These are phyloP conservation scores for Spizellomyces sp. DNA, from an alignment of 192 early-diverging fungal species.

Conservation along the genomic window DNA sequence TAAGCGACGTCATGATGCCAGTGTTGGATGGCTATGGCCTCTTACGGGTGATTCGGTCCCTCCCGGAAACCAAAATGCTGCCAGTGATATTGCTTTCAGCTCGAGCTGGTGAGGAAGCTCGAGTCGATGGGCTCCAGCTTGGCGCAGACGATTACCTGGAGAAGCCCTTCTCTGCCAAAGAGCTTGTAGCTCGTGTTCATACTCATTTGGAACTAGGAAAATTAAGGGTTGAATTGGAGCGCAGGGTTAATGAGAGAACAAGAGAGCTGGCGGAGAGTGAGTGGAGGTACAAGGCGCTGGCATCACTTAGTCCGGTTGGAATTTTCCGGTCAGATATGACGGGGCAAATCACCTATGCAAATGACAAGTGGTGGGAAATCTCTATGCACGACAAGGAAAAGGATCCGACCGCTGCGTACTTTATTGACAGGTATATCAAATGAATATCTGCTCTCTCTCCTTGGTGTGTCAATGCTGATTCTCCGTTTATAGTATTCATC, in stretches of 20 bases:
- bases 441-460: too few species aligned
- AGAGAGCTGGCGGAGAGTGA: slow-evolving; percentile 41
- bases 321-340: slow-evolving; percentile 17
- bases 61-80: slow-evolving; percentile 40
- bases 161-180: slow-evolving; percentile 49
- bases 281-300: slow-evolving; percentile 26
- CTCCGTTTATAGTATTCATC: too few species aligned
- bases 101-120: slow-evolving; percentile 53
- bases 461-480: too few species aligned
- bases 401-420: slow-evolving; percentile 9
- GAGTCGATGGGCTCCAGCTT: slow-evolving; percentile 51
- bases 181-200: slow-evolving; percentile 58
- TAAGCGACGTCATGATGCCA: slow-evolving; percentile 62
- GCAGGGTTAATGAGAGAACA: slow-evolving; percentile 43
- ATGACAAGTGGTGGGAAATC: slow-evolving; percentile 42
- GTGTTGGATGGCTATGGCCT: slow-evolving; percentile 63
- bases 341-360: slow-evolving; percentile 35
- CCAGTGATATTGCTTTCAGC: slow-evolving; percentile 65
- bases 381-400: slow-evolving; percentile 7
- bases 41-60: slow-evolving; percentile 39
- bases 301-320: slow-evolving; percentile 26
- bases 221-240: slow-evolving; percentile 29
- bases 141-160: slow-evolving; percentile 66
- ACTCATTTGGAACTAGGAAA: slow-evolving; percentile 51
- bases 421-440: neutral